Base-by-base conservation (phyloP, 345 rosid species). In the Brassica juncea region DNA sequence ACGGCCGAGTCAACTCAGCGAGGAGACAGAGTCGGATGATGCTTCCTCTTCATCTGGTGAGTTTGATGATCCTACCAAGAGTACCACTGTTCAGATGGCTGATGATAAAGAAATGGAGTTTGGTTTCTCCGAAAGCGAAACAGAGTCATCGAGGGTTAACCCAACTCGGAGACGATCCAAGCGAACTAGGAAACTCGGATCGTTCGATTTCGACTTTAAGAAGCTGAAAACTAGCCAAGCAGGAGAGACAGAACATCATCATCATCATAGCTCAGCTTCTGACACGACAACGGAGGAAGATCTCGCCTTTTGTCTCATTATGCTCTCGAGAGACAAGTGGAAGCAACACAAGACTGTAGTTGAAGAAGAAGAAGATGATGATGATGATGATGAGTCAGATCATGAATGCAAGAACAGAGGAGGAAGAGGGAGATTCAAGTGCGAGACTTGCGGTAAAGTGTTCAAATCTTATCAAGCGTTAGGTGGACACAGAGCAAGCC, bases 401-500 rank as follows among this genome's bases (percentile, higher is more conserved):
- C 82, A 76, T 49, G 55, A 49, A 49, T 76, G 31, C 27, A 81
- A 76, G 77, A 81, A 59, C 70, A 71, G 11, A 75, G 75, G 86
- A 80, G 68, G 85, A 73, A 82, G 84, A 21, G 92, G 86, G 54
- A 59, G 77, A 71, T 70, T 88, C 85, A 87, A 77, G 81, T 95
- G 99, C 34, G 97, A 93, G 65, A 91, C 96, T 49, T 95, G 99
- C 77, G 88, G 83, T 9, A 89, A 85, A 75, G 86, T 84, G 54
- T 93, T 95, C 61, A 91, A 87, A 85, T 93, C 99, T 1, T 93
- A 93, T 82, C 98, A 93, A 83, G 98, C 97, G 28, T 76, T 95
- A 49, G 97, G 98, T 23, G 96, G 98, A 3, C 99, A 95, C 72
- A 78, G 97, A 66, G 99, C 99, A 69, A 94, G 97, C 58, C 99